These are phyloP conservation scores for Geotrichum citri-aurantii DNA, from an alignment of 1,139 yeast species.

Conservation along the genomic window DNA sequence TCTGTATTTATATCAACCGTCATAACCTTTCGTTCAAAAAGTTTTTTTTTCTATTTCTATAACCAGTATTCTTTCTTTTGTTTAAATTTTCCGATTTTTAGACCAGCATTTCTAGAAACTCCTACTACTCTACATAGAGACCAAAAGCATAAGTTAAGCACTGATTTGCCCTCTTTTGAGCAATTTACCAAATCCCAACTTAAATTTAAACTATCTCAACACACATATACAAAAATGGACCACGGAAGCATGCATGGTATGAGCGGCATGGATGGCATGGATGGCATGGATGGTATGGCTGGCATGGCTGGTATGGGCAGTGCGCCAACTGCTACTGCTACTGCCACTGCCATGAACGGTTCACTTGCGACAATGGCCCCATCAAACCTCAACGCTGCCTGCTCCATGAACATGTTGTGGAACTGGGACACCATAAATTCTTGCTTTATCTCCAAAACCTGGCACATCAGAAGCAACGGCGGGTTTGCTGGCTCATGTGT, in stretches of 20 bases:
- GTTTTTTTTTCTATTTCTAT: no score
- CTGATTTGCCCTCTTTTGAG: no score
- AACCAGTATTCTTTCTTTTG: no score
- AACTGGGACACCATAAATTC: constrained; percentile 56
- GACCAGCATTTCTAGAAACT: no score
- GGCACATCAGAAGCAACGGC: constrained; percentile 56
- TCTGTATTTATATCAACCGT: no score
- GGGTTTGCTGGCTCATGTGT: constrained; percentile 68
- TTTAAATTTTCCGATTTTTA: no score
- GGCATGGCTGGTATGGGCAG: constrained; percentile 15
- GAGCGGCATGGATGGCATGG: constrained; percentile 15
- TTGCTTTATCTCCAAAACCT: constrained; percentile 53
- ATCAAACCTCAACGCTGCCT: background rate
- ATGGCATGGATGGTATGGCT: constrained; percentile 11
- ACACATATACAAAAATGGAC: background rate
- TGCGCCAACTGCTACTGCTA: constrained; percentile 10
- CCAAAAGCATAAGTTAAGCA: no score
- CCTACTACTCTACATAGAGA: no score
- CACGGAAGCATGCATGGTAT: background rate
- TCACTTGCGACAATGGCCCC: background rate
- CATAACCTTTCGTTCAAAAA: no score
- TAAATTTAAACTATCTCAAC: no score
- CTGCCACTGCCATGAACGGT: background rate
- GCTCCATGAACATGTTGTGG: constrained; percentile 38
- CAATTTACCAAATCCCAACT: no score